Base-by-base conservation (phyloP, 139 green algal genomes). In the Chlamydomonas sp. region DNA sequence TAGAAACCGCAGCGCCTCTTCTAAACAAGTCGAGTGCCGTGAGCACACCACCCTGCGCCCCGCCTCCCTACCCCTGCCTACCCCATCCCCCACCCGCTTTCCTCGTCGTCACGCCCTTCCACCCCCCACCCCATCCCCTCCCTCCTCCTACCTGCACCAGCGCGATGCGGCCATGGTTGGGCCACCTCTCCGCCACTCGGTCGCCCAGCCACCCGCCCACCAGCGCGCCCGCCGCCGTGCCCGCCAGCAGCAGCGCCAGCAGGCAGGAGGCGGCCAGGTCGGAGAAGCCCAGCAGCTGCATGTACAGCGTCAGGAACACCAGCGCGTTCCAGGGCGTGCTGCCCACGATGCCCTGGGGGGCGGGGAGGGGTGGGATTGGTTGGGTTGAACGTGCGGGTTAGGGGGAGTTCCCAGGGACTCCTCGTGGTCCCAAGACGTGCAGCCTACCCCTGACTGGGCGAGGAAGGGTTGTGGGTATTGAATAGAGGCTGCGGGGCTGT, bases 291-390 rank as follows among this genome's bases (percentile, higher is more conserved):
- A 97, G 89, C 49, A 98, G 91, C 92, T 98, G 96, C 78, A 98
- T 91, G 92, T 94, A 98, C 17, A 97, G 87, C 0, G 97, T 97
- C 83, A 80, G 77, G 86, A 97, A 97, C 6, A 95, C 91, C 92
- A 99, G 94, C 20, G 96, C 97, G 20, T 94, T 90, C 97, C 97
- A 99, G n/a, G 97, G 97, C 2, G 95, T 95, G 85, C 88, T 95
- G 64, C 97, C 97, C 9, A 99, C 93, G 58, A 99, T 95, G 80
- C 97, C 96, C 90, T 98, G 94, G 59, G 89, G 14, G 75, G 76
- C 63, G 80, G 68, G 49, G 79, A 92, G 31, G n/a, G 59, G n/a
- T 10, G 3, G 58, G 77, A 5, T 5, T 49, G 62, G 82, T 49
- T 60, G 81, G 71, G 4, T 2, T 57, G 12, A 7, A 71, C 49